These are phyloP conservation scores for Podospora pseudocomata DNA, from an alignment of 495 filamentous ascomycete species.

Conservation along the genomic window DNA sequence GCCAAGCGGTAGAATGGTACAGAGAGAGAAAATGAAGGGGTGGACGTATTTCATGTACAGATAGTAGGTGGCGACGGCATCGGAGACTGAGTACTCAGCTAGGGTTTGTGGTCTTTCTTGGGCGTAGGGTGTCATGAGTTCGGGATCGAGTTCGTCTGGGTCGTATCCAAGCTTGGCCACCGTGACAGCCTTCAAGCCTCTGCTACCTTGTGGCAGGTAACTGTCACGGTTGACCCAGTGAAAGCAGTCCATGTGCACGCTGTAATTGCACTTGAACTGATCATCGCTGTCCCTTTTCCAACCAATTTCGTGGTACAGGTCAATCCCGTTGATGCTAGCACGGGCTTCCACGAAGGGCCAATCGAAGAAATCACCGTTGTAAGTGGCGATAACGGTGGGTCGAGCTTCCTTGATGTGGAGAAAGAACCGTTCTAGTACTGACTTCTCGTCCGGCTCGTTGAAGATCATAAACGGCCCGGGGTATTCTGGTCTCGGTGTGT, in stretches of 20 bases:
- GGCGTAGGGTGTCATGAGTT: slow-evolving; percentile 95
- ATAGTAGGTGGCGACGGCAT: slow-evolving; percentile 98
- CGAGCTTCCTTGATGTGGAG: slow-evolving; percentile 90
- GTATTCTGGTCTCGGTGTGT: slow-evolving; percentile 95
- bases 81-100: slow-evolving; percentile 97
- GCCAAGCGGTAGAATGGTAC: slow-evolving; percentile 90
- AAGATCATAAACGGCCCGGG: slow-evolving; percentile 93
- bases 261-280: slow-evolving; percentile 90
- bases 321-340: slow-evolving; percentile 90
- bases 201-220: slow-evolving; percentile 94
- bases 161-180: slow-evolving; percentile 98
- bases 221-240: slow-evolving; percentile 98
- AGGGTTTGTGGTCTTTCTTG: slow-evolving; percentile 87
- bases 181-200: slow-evolving; percentile 96
- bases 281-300: slow-evolving; percentile 94
- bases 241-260: slow-evolving; percentile 98
- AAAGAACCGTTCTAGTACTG: slow-evolving; percentile 86
- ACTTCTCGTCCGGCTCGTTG: slow-evolving; percentile 94
- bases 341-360: slow-evolving; percentile 97
- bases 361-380: slow-evolving; percentile 99
- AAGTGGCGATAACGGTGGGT: slow-evolving; percentile 95
- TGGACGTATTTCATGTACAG: slow-evolving; percentile 99
- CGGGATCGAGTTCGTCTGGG: slow-evolving; percentile 94
- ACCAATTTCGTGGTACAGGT: slow-evolving; percentile 98
- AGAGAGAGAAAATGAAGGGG: slow-evolving; percentile 97